Percentiles rank a stretch among this genome's conserved stretches.
Evolutionary conservation across 1,284 basidiomycete species (phyloP).

Genomic region (Tilletiopsis washingtonensis): DNA sequence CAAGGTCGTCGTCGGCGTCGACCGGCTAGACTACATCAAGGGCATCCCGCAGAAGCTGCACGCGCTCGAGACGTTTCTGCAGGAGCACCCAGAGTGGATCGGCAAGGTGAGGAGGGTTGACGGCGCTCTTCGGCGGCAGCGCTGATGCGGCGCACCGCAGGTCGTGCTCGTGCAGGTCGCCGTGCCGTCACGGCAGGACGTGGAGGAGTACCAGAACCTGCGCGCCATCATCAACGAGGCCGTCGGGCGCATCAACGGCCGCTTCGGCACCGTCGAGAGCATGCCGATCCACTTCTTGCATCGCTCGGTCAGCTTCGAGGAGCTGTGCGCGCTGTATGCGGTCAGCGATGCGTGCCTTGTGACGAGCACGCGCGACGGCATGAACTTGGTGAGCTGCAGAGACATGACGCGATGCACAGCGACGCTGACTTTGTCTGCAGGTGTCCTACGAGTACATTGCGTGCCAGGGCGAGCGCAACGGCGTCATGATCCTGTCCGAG

Average conservation of each 20-base stretch:
- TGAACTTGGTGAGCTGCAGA: constrained; percentile 74
- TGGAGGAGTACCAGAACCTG: constrained; percentile 97
- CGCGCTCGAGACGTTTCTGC: constrained; percentile 89
- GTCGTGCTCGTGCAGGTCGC: constrained; percentile 93
- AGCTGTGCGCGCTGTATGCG: constrained; percentile 91
- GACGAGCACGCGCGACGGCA: constrained; percentile 88
- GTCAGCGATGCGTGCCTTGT: constrained; percentile 94
- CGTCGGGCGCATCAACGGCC: constrained; percentile 94
- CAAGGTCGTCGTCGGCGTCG: constrained; percentile 96
- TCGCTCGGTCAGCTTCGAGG: constrained; percentile 79
- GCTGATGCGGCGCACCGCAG: constrained; percentile 47
- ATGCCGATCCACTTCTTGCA: constrained; percentile 98
- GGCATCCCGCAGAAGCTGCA: constrained; percentile 97
- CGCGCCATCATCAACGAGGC: constrained; percentile 93
- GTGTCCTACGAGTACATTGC: constrained; percentile 99
- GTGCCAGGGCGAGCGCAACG: constrained; percentile 82
- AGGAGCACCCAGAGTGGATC: constrained; percentile 97
- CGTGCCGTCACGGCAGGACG: constrained; percentile 93
- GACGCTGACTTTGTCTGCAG: constrained; percentile 50
- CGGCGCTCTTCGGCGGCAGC: neutral
- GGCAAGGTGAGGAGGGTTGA: constrained; percentile 61
- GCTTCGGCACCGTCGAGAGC: constrained; percentile 95
- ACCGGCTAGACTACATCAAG: constrained; percentile 98
- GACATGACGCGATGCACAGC: neutral
- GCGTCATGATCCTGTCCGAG: constrained; percentile 94